Evolutionary conservation across 805 yeast species (phyloP), one percentile per base, ranked within the genome.

Genomic region (Barnettozyma wickerhamii): DNA sequence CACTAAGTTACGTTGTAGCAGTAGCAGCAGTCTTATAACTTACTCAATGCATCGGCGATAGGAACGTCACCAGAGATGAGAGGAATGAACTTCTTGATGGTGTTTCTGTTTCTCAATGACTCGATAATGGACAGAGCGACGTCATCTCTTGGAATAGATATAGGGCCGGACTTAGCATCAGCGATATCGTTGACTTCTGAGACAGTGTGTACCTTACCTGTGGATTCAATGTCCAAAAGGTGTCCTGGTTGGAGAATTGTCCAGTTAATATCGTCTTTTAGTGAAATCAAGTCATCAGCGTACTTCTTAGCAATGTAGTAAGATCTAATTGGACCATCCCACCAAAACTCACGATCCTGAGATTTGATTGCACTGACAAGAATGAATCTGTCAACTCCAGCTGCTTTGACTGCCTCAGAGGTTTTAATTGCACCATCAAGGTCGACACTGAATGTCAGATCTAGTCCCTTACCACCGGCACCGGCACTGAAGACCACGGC

Each of bases 401-500:
- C 72, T 33, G 51, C 44, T 32, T 69, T 69, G 7, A 77, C 64
- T 1, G 81, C 84, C 51, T 79, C 83, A 42, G 73, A 65, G 2
- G 72, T 66, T 52, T 75, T 75, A 24, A 75, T 74, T 7, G 80
- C 78, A 4, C 80, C 81, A 52, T 79, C 84, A 43, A 78, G 61
- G 50, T 80, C 86, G n/a, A 79, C 74, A 18, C 69, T 62, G 38
- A 77, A 63, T 2, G 73, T 66, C 30, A 62, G 49, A 19, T 62
- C 69, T 7, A 70, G 49, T 13, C 74, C 73, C 33, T 71, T 71
- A 3, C 84, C 84, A 15, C 76, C 80, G 3, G 82, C 76, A 7
- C 85, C 85, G 0, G 82, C 84, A 30, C 74, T 61, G 63, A 78
- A 76, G 1, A 80, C 75, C 5, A 79, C 76, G 7, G 78, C 77